Evolutionary conservation across 192 early-diverging fungal genomes (phyloP).

Genomic region (Backusella tarrabulga): DNA sequence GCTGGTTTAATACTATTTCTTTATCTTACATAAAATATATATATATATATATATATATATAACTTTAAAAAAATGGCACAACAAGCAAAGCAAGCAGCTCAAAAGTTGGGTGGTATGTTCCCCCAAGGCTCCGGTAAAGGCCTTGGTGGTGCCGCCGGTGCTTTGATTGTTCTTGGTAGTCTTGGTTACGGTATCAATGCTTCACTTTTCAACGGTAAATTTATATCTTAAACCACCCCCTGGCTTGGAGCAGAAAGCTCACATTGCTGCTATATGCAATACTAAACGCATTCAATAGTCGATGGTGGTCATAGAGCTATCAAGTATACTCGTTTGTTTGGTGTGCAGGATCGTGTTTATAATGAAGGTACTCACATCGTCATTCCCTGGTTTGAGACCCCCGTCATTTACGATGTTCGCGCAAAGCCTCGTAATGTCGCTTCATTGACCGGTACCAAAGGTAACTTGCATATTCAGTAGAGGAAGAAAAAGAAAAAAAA

Average conservation of each 20-base stretch:
- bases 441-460: slow-evolving; percentile 97
- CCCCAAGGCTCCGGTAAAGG: slow-evolving; percentile 55
- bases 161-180: slow-evolving; percentile 69
- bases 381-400: slow-evolving; percentile 95
- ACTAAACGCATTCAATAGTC: slow-evolving; percentile 49
- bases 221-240: background rate
- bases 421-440: slow-evolving; percentile 98
- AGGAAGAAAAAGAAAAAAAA: background rate
- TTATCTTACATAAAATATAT: background rate
- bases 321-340: slow-evolving; percentile 92
- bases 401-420: slow-evolving; percentile 94
- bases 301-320: slow-evolving; percentile 98
- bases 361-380: slow-evolving; percentile 95
- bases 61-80: slow-evolving; percentile 36
- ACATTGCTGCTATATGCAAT: background rate
- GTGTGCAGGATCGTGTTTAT: slow-evolving; percentile 83
- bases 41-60: too few relatives aligned
- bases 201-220: slow-evolving; percentile 88
- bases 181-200: slow-evolving; percentile 76
- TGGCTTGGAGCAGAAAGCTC: background rate
- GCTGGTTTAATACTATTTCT: background rate
- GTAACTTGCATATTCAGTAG: slow-evolving; percentile 38
- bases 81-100: slow-evolving; percentile 62
- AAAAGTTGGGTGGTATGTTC: slow-evolving; percentile 62
- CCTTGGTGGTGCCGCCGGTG: slow-evolving; percentile 54